These are phyloP conservation scores for Candida argentea DNA, from an alignment of 805 yeast genomes.

Conservation along the genomic window DNA sequence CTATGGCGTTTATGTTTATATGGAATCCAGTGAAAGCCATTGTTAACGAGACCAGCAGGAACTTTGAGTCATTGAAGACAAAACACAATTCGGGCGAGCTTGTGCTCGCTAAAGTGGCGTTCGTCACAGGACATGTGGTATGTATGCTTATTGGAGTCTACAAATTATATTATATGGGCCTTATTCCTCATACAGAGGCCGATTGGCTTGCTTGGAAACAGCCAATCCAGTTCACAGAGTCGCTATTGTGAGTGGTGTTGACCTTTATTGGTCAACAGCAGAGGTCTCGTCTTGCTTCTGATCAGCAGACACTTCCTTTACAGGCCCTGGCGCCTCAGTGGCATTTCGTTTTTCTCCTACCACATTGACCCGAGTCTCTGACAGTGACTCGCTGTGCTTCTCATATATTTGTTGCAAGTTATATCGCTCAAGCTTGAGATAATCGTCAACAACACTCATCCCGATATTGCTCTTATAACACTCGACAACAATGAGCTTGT, in stretches of 20 bases:
- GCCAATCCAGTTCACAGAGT: conserved; percentile 8
- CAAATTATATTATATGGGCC: conserved; percentile 81
- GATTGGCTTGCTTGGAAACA: conserved; percentile 91
- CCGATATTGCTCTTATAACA: conserved; percentile 87
- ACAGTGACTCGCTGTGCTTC: conserved; percentile 12
- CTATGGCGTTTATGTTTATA: conserved; percentile 80
- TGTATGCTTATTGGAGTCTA: conserved; percentile 70
- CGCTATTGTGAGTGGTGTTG: neutral
- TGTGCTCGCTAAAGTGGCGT: conserved; percentile 37
- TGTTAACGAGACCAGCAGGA: conserved; percentile 37
- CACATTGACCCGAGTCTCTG: neutral
- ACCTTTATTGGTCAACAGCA: neutral
- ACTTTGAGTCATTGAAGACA: conserved; percentile 42
- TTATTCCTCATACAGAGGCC: conserved; percentile 75
- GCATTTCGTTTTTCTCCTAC: neutral
- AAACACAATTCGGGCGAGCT: conserved; percentile 24
- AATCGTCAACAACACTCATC: conserved; percentile 67
- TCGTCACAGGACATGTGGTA: conserved; percentile 36
- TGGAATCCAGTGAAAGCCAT: conserved; percentile 72
- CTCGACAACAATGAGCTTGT: conserved; percentile 71
- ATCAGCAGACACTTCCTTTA: too few relatives aligned
- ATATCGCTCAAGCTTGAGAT: conserved; percentile 51
- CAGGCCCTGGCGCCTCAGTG: too few relatives aligned
- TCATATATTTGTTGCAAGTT: conserved; percentile 78
- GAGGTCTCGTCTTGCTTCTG: neutral